Evolutionary conservation across 2,329 filamentous ascomycete genomes (phyloP).

Genomic region (Macroventuria anomochaeta): DNA sequence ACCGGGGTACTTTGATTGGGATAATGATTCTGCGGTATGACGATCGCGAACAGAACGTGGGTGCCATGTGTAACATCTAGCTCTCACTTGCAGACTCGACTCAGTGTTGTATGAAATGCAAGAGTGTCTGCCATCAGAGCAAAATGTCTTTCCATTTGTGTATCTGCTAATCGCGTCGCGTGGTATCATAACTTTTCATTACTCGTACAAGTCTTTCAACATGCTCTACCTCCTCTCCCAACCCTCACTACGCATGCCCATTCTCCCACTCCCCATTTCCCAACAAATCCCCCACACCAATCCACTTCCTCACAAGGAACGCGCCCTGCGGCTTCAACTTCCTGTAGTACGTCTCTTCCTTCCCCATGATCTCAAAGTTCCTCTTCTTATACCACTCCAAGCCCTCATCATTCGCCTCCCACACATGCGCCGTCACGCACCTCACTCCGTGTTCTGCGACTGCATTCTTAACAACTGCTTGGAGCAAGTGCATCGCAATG

Average conservation of each 20-base stretch:
- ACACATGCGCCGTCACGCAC: slow-evolving; percentile 67
- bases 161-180: background rate
- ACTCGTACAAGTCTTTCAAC: background rate
- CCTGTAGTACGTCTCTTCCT: slow-evolving; percentile 65
- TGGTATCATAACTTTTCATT: slow-evolving; percentile 3
- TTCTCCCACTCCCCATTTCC: background rate
- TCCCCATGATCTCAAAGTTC: slow-evolving; percentile 60
- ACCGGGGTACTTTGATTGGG: too few species aligned
- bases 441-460: slow-evolving; percentile 58
- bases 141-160: too few species aligned
- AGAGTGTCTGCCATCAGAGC: too few species aligned
- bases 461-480: slow-evolving; percentile 53
- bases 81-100: too few species aligned
- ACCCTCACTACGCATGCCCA: background rate
- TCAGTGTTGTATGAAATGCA: too few species aligned
- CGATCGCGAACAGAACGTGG: too few species aligned
- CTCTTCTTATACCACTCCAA: slow-evolving; percentile 66
- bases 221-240: background rate
- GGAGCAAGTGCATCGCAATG: slow-evolving; percentile 63
- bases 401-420: slow-evolving; percentile 67
- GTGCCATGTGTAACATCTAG: too few species aligned
- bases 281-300: slow-evolving; percentile 47
- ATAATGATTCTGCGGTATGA: too few species aligned
- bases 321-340: slow-evolving; percentile 64
- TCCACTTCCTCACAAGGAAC: slow-evolving; percentile 57